Percentiles rank a stretch among this genome's conserved stretches.
Evolutionary conservation across 164 flowering plant species (phyloP).

Genomic region (Houttuynia cordata): DNA sequence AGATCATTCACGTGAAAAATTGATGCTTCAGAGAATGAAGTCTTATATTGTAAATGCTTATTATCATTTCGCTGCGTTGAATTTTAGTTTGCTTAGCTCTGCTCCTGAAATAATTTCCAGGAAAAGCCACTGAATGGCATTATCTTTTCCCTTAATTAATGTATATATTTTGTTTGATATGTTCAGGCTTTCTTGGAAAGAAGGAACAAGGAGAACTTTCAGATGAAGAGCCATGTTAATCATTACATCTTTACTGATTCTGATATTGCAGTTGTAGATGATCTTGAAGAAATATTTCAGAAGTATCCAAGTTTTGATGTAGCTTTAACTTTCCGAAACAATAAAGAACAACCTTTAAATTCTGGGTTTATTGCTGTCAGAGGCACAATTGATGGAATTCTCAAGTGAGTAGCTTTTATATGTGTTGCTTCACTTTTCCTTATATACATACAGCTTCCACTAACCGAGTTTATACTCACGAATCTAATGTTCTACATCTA

Average conservation of each 20-base stretch:
- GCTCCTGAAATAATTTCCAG: too few relatives aligned
- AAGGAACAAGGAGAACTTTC: slow-evolving; percentile 27
- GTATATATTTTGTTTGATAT: neutral
- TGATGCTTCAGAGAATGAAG: slow-evolving; percentile 99
- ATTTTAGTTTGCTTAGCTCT: too few relatives aligned
- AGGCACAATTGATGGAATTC: slow-evolving; percentile 62
- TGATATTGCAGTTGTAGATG: slow-evolving; percentile 82
- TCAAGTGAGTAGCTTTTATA: slow-evolving; percentile 26
- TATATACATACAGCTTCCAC: too few relatives aligned
- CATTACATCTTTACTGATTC: slow-evolving; percentile 91
- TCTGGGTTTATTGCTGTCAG: slow-evolving; percentile 94
- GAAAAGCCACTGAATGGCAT: too few relatives aligned
- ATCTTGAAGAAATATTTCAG: slow-evolving; percentile 52
- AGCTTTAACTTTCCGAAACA: too few relatives aligned
- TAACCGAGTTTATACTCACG: too few relatives aligned
- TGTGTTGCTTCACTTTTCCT: too few relatives aligned
- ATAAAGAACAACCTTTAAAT: slow-evolving; percentile 88
- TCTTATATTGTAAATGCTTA: slow-evolving; percentile 97
- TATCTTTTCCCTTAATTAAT: too few relatives aligned
- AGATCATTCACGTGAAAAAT: slow-evolving; percentile 83
- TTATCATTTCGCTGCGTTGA: neutral
- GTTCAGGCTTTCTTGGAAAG: slow-evolving; percentile 69
- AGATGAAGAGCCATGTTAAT: slow-evolving; percentile 18
- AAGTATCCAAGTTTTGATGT: slow-evolving; percentile 52
- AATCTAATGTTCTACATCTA: too few relatives aligned